phyloP scores from a whole-genome alignment of 176 grass and related monocot species.

The Luzula sylvatica region DNA sequence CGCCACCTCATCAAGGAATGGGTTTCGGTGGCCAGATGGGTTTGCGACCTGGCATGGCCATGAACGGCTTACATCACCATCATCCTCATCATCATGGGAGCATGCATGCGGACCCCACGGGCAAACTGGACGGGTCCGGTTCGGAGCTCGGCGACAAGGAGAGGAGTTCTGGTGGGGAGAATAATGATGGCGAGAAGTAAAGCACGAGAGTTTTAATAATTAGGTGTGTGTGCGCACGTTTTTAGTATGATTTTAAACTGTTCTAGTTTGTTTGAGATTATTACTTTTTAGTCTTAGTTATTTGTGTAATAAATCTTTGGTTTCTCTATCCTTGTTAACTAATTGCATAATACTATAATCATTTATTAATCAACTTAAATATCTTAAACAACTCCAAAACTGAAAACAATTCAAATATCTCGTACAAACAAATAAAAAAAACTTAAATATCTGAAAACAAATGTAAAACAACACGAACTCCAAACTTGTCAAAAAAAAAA shows the following conservation, averaged over 20 bases:
- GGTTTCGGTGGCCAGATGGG: constrained; percentile 45
- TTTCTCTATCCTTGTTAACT: no score
- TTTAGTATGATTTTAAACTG: constrained; percentile 3
- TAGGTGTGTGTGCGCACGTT: not conserved
- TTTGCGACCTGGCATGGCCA: constrained; percentile 44
- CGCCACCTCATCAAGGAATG: constrained; percentile 21
- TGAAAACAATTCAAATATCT: no score
- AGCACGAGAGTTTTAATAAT: constrained; percentile 16
- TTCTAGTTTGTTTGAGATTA: no score
- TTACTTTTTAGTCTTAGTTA: no score
- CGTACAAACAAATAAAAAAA: no score
- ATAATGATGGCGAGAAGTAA: constrained; percentile 24
- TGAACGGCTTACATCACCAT: constrained; percentile 66
- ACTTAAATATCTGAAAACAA: not conserved
- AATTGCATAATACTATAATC: no score
- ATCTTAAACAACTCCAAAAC: no score
- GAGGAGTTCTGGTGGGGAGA: constrained; percentile 37
- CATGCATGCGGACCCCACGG: constrained; percentile 41
- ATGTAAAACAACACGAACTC: not conserved
- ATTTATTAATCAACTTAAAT: no score
- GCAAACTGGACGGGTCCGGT: constrained; percentile 39
- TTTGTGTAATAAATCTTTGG: no score
- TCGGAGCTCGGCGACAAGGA: constrained; percentile 35
- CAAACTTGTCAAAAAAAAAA: not conserved
- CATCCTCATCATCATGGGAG: no score